Evolutionary conservation across 2,329 filamentous ascomycete species (phyloP).

Genomic region (Nakataea oryzae): DNA sequence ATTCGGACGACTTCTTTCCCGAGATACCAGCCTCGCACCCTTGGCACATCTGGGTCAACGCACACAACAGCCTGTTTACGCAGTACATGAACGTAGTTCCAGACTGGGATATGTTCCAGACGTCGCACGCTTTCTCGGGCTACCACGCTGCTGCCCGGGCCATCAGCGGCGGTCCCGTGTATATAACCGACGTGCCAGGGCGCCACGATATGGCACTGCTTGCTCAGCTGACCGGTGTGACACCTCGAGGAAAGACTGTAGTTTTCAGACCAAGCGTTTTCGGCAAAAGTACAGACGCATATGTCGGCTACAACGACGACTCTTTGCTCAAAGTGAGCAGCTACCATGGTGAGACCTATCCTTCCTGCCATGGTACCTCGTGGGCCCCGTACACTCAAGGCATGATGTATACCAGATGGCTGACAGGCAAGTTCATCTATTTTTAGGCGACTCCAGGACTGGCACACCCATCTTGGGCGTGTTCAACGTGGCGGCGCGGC

Average conservation of each 20-base stretch:
- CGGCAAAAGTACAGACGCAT: slow-evolving; percentile 63
- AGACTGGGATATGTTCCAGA: slow-evolving; percentile 69
- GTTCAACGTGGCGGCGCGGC: slow-evolving; percentile 65
- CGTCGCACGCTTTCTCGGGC: slow-evolving; percentile 54
- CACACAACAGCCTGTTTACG: slow-evolving; percentile 75
- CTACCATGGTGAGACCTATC: slow-evolving; percentile 49
- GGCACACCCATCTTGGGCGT: slow-evolving; percentile 71
- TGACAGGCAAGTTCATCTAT: background rate
- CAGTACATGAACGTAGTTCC: slow-evolving; percentile 80
- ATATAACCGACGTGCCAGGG: slow-evolving; percentile 85
- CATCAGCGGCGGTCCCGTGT: slow-evolving; percentile 83
- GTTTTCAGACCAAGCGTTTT: slow-evolving; percentile 69
- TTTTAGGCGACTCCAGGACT: background rate
- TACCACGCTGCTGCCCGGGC: slow-evolving; percentile 89
- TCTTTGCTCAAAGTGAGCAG: slow-evolving; percentile 67
- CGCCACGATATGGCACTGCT: slow-evolving; percentile 69
- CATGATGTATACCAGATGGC: background rate
- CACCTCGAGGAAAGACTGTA: slow-evolving; percentile 61
- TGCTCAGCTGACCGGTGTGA: slow-evolving; percentile 68
- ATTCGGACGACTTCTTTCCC: slow-evolving; percentile 89
- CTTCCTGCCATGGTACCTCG: background rate
- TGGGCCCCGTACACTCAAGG: no score
- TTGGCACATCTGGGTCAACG: slow-evolving; percentile 94
- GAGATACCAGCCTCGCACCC: slow-evolving; percentile 70
- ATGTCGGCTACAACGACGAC: slow-evolving; percentile 65